phyloP scores from a whole-genome alignment of 306 rosid species.

The Cajanus cajan region DNA sequence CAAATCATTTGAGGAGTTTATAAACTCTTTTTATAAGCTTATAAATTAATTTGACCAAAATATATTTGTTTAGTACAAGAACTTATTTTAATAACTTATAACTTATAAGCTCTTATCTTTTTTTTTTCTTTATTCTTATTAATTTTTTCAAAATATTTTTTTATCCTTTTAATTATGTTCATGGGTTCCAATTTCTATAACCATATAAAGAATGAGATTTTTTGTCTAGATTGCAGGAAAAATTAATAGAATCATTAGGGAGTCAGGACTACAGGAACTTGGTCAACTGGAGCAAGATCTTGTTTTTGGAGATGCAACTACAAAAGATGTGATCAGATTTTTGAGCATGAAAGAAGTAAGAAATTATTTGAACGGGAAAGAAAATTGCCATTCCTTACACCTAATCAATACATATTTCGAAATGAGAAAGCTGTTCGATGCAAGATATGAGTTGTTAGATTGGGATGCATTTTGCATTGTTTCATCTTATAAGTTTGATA shows the following conservation, averaged over 20 bases:
- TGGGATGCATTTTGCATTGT: not conserved
- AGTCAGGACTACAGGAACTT: conserved; percentile 77
- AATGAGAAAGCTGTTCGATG: conserved; percentile 15
- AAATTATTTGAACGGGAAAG: conserved; percentile 9
- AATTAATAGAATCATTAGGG: conserved; percentile 62
- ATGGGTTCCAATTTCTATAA: not conserved
- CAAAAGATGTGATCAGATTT: conserved; percentile 86
- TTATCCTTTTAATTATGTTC: not conserved
- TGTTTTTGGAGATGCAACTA: conserved; percentile 95
- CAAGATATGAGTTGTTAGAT: not conserved
- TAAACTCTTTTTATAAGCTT: too few species aligned
- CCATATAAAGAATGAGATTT: conserved; percentile 25
- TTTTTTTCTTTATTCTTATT: too few species aligned
- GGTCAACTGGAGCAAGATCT: conserved; percentile 97
- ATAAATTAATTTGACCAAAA: too few species aligned
- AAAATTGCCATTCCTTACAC: not conserved
- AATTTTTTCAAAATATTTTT: too few species aligned
- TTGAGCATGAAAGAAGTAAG: conserved; percentile 69
- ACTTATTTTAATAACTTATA: too few species aligned
- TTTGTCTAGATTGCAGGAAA: conserved; percentile 85
- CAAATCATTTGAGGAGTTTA: too few species aligned
- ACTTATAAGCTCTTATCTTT: too few species aligned
- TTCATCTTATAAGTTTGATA: conserved; percentile 7
- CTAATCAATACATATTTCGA: conserved; percentile 12
- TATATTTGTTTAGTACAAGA: too few species aligned